These are phyloP conservation scores for Afroboletus lepidellus DNA, from an alignment of 1,284 basidiomycete genomes.

Conservation along the genomic window DNA sequence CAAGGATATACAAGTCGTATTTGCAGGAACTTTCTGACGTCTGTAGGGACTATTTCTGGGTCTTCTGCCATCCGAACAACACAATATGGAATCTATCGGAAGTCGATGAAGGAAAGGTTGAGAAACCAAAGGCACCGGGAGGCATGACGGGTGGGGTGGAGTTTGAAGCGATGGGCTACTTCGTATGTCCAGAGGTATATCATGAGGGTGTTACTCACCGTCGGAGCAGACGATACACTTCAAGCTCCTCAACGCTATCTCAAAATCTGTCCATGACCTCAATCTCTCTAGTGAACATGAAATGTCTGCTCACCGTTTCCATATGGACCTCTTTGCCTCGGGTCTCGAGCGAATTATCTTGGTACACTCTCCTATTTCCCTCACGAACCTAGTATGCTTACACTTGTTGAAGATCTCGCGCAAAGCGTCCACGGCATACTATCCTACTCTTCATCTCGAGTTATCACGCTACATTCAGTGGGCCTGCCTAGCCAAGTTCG, in stretches of 20 bases:
- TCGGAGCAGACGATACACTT: conserved; percentile 75
- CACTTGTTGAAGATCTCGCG: conserved; percentile 68
- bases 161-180: conserved; percentile 94
- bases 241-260: conserved; percentile 77
- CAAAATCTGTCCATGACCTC: conserved; percentile 60
- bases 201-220: conserved; percentile 14
- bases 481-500: conserved; percentile 61
- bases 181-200: conserved; percentile 54
- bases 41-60: conserved; percentile 97
- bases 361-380: conserved; percentile 38
- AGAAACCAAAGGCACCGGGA: conserved; percentile 91
- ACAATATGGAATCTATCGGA: conserved; percentile 83
- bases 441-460: conserved; percentile 90
- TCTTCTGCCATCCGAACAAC: conserved; percentile 96
- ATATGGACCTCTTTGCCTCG: conserved; percentile 81
- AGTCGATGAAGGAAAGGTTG: conserved; percentile 80
- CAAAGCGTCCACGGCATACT: conserved; percentile 90
- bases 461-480: conserved; percentile 79
- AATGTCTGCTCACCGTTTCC: conserved; percentile 76
- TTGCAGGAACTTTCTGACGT: conserved; percentile 86
- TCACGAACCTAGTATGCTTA: conserved; percentile 19
- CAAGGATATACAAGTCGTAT: conserved; percentile 89
- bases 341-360: conserved; percentile 83
- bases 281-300: conserved; percentile 65
- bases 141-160: conserved; percentile 99